Conservation (phyloP, 2,329 filamentous ascomycete species). For the Beauveria sp. region DNA sequence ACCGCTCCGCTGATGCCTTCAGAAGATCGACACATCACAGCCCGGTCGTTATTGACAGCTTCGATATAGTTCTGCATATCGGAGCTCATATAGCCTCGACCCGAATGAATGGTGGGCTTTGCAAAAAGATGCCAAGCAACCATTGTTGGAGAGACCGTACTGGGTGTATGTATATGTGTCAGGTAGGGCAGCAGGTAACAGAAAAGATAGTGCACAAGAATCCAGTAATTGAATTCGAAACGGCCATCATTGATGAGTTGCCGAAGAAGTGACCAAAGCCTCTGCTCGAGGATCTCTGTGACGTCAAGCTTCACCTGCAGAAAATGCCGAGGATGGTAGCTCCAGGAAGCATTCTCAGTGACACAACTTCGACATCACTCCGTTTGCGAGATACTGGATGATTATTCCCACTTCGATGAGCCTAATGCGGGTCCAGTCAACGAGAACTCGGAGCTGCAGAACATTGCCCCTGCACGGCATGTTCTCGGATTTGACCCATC, state of each 20-base stretch:
- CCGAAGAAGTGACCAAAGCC: not conserved
- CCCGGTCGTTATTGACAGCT: no score
- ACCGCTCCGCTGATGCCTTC: no score
- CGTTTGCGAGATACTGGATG: not conserved
- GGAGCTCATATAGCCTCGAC: no score
- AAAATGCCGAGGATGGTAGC: not conserved
- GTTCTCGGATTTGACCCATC: not conserved
- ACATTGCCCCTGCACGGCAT: not conserved
- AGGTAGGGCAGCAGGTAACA: not conserved
- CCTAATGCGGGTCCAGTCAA: not conserved
- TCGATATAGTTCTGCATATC: no score
- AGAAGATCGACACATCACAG: no score
- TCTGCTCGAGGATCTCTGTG: not conserved
- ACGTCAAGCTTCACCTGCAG: not conserved
- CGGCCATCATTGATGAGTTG: no score
- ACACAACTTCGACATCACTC: not conserved
- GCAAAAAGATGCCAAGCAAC: not conserved
- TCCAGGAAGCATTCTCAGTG: not conserved
- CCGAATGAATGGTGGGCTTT: no score
- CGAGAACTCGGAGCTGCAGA: not conserved
- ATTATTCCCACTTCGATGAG: not conserved
- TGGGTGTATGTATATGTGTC: not conserved
- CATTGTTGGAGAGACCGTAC: not conserved
- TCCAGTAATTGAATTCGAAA: no score
- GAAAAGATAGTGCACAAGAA: no score